Conservation (phyloP, 805 yeast genomes). For the Kodamaea kaohsiungensis region DNA sequence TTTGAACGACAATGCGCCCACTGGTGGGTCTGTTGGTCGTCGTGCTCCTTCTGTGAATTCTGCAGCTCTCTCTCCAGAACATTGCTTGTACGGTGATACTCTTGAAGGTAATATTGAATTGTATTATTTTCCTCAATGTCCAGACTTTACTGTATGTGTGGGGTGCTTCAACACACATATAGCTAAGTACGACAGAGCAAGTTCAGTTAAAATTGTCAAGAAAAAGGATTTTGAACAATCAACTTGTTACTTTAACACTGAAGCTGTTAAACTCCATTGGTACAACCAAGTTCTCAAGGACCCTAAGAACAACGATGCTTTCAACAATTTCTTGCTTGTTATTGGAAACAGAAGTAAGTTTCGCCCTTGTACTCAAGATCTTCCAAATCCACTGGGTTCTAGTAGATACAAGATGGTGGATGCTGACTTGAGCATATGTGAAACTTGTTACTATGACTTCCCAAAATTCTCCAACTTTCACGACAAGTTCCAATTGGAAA, state of each 20-base stretch:
- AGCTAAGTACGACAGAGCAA: not conserved
- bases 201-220: not conserved
- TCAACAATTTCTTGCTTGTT: not conserved
- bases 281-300: not conserved
- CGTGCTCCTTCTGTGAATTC: not conserved
- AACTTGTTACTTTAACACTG: not conserved
- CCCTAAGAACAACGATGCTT: not conserved
- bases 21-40: not conserved
- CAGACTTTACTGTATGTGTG: not conserved
- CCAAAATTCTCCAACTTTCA: not conserved
- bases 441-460: not conserved
- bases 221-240: not conserved
- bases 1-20: not conserved
- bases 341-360: not conserved
- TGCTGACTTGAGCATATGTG: not conserved
- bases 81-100: not conserved
- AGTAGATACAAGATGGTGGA: not conserved
- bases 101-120: not conserved
- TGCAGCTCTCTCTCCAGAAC: not conserved
- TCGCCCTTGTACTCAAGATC: not conserved
- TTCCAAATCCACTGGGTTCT: not conserved
- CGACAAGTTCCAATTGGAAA: not conserved
- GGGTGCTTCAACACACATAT: not conserved
- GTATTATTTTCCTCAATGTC: not conserved
- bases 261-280: not conserved